phyloP scores from a whole-genome alignment of 2,329 filamentous ascomycete genomes.

The Biscogniauxia sp. region DNA sequence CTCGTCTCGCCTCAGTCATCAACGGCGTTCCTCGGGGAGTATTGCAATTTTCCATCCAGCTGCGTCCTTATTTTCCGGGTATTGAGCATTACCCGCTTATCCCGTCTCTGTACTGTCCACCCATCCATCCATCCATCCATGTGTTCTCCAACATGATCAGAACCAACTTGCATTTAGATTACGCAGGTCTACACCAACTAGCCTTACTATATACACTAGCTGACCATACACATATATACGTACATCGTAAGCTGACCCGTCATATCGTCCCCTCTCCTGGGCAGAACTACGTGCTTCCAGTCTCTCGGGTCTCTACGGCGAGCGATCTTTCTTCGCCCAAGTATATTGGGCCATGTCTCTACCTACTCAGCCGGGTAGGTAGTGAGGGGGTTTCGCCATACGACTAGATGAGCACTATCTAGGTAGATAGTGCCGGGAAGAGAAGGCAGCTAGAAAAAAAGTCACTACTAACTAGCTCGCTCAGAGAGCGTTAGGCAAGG shows the following conservation, averaged over 20 bases:
- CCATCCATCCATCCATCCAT: background rate
- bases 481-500: constrained; percentile 11
- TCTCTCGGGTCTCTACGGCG: background rate
- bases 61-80: background rate
- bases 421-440: too few relatives aligned
- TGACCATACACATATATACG: too few relatives aligned
- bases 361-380: constrained; percentile 10
- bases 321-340: background rate
- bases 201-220: background rate
- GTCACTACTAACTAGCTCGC: background rate
- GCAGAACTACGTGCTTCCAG: background rate
- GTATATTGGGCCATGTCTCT: constrained; percentile 13
- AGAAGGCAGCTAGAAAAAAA: background rate
- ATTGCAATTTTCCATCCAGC: background rate
- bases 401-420: constrained; percentile 17
- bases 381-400: constrained; percentile 4
- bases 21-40: background rate
- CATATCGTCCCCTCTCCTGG: background rate
- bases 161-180: background rate
- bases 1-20: background rate
- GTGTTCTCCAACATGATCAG: background rate
- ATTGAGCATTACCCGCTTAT: background rate
- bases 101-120: background rate
- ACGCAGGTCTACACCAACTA: background rate
- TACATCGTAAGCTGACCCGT: background rate